A percentile compares a stretch with the other conserved stretches of the same genome.
Evolutionary conservation across 768 basidiomycete species (phyloP).

Genomic region (Kwoniella mangroviensis): DNA sequence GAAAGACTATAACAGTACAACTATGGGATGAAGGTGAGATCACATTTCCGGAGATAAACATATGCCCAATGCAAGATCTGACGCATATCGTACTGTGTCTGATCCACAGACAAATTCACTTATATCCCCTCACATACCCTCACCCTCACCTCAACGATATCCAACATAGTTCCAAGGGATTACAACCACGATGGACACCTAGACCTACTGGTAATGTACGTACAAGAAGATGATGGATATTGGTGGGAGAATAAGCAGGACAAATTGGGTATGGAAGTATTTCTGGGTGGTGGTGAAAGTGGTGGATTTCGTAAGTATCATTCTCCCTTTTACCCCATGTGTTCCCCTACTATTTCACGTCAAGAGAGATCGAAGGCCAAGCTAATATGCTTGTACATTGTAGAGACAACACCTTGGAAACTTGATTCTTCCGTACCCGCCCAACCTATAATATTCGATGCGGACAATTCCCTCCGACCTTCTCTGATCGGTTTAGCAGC

Average conservation of each 20-base stretch:
- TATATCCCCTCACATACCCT: constrained; percentile 42
- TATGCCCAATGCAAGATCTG: too few relatives aligned
- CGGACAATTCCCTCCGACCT: constrained; percentile 84
- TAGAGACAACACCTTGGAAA: constrained; percentile 16
- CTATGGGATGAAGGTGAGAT: constrained; percentile 64
- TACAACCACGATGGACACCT: constrained; percentile 89
- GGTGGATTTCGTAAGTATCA: constrained; percentile 51
- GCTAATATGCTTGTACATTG: background rate
- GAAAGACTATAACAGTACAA: constrained; percentile 74
- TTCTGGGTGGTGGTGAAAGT: constrained; percentile 69
- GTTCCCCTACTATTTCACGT: background rate
- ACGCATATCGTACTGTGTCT: constrained; percentile 48
- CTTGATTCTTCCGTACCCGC: constrained; percentile 64
- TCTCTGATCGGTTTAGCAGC: constrained; percentile 75
- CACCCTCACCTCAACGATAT: constrained; percentile 60
- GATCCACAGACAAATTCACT: constrained; percentile 32
- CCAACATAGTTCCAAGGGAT: constrained; percentile 90
- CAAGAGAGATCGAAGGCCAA: too few relatives aligned
- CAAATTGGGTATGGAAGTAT: constrained; percentile 70
- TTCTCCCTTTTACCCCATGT: background rate
- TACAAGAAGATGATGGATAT: constrained; percentile 60
- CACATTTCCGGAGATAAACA: constrained; percentile 5
- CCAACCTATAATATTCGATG: constrained; percentile 85
- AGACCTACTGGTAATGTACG: constrained; percentile 86
- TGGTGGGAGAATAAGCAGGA: constrained; percentile 56